These are phyloP conservation scores for Rhinocladiella similis DNA, from an alignment of 2,329 filamentous ascomycete species.

Conservation along the genomic window DNA sequence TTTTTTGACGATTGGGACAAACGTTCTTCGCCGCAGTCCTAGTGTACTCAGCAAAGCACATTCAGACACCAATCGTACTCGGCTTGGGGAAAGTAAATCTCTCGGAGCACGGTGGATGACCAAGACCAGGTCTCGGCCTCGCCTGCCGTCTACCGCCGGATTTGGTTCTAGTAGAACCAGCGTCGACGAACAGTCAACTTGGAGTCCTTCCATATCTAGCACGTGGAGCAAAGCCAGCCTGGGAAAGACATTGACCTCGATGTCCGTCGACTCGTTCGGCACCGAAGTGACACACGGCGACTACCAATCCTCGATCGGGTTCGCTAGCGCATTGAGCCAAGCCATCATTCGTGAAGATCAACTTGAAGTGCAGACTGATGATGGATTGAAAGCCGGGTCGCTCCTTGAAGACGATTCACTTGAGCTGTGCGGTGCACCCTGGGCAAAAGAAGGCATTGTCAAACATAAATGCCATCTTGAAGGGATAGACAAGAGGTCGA, in stretches of 20 bases:
- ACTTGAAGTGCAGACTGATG: conserved; percentile 57
- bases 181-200: conserved; percentile 87
- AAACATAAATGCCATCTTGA: conserved; percentile 97
- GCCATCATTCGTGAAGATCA: conserved; percentile 91
- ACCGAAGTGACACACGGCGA: conserved; percentile 65
- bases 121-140: conserved; percentile 80
- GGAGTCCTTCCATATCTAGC: conserved; percentile 88
- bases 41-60: conserved; percentile 92
- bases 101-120: conserved; percentile 74
- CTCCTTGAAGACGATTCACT: conserved; percentile 90
- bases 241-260: conserved; percentile 84
- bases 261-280: conserved; percentile 88
- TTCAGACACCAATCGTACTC: conserved; percentile 77
- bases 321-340: conserved; percentile 93
- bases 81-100: conserved; percentile 61
- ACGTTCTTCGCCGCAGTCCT: conserved; percentile 78
- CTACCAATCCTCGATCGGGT: conserved; percentile 95
- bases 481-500: conserved; percentile 84
- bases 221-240: conserved; percentile 94
- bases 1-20: conserved; percentile 67
- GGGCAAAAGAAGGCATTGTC: conserved; percentile 95
- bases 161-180: conserved; percentile 91
- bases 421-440: conserved; percentile 89
- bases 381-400: conserved; percentile 60
- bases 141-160: conserved; percentile 73